A percentile compares a stretch with the other conserved stretches of the same genome.
phyloP scores from a whole-genome alignment of 352 stramenopile species.

The Globisporangium irregulare region DNA sequence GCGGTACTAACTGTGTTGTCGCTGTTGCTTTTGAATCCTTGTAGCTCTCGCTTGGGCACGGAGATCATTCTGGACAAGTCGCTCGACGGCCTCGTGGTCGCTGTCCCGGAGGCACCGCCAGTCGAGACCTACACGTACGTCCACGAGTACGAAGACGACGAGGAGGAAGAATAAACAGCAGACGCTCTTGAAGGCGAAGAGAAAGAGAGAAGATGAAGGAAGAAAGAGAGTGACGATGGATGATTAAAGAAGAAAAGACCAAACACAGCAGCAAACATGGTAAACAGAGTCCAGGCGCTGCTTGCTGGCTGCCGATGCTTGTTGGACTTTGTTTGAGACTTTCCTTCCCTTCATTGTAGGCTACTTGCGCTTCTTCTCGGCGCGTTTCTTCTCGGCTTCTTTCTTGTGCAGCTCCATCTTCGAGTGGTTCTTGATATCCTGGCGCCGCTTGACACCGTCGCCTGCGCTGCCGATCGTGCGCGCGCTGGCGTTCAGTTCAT shows the following conservation, averaged over 20 bases:
- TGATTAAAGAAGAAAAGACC: conserved; percentile 3
- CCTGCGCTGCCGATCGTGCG: conserved; percentile 4
- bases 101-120: conserved; percentile 78
- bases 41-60: conserved; percentile 79
- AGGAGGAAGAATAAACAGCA: conserved; percentile 31
- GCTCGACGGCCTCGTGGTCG: conserved; percentile 85
- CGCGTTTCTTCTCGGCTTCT: conserved; percentile 38
- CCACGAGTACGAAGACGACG: conserved; percentile 86
- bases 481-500: conserved; percentile 11
- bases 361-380: conserved; percentile 36
- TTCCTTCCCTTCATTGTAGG: background rate
- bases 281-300: background rate
- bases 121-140: conserved; percentile 84
- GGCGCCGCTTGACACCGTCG: conserved; percentile 40
- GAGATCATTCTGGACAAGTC: conserved; percentile 86
- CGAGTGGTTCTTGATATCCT: conserved; percentile 65
- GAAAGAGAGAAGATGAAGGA: conserved; percentile 2
- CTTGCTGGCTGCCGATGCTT: background rate
- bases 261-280: background rate
- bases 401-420: conserved; percentile 67
- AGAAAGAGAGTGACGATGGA: conserved; percentile 1
- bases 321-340: background rate
- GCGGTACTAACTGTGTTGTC: background rate
- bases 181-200: background rate
- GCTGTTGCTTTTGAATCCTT: background rate